phyloP scores from a whole-genome alignment of 2,329 filamentous ascomycete species.

The Alternaria hordeiaustralica region DNA sequence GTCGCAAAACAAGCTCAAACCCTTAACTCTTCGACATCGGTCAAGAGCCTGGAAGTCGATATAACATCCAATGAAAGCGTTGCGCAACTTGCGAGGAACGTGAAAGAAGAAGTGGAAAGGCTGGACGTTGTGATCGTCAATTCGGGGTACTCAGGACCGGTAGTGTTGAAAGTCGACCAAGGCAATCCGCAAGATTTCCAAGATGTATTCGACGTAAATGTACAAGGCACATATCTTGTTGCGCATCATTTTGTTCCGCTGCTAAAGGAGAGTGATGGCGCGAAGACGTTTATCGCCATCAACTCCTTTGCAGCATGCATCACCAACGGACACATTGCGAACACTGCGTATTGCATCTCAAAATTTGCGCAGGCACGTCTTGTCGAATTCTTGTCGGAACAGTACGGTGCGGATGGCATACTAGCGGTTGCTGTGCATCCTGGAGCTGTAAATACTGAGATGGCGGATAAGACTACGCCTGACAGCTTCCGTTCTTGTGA shows the following conservation, averaged over 20 bases:
- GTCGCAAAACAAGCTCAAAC: slow-evolving; percentile 19
- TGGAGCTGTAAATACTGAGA: slow-evolving; percentile 39
- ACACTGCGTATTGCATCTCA: slow-evolving; percentile 40
- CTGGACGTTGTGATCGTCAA: slow-evolving; percentile 50
- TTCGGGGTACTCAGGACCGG: slow-evolving; percentile 46
- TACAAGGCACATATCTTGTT: slow-evolving; percentile 47
- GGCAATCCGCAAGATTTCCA: slow-evolving; percentile 44
- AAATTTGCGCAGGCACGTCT: slow-evolving; percentile 40
- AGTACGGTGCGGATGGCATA: slow-evolving; percentile 31
- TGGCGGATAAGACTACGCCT: slow-evolving; percentile 30
- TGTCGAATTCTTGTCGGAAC: slow-evolving; percentile 34
- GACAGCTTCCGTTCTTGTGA: slow-evolving; percentile 36
- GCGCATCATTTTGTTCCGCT: slow-evolving; percentile 46
- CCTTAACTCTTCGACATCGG: slow-evolving; percentile 8
- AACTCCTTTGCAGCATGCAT: slow-evolving; percentile 45
- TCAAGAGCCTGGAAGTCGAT: slow-evolving; percentile 29
- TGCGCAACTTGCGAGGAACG: slow-evolving; percentile 20
- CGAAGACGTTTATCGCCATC: slow-evolving; percentile 35
- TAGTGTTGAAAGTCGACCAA: slow-evolving; percentile 42
- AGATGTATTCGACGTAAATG: slow-evolving; percentile 48
- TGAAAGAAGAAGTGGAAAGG: slow-evolving; percentile 31
- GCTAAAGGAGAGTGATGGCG: slow-evolving; percentile 23
- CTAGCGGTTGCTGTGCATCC: slow-evolving; percentile 38
- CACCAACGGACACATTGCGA: slow-evolving; percentile 49
- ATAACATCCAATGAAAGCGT: slow-evolving; percentile 38